phyloP scores from a whole-genome alignment of 768 basidiomycete species.

The Hericium erinaceus region DNA sequence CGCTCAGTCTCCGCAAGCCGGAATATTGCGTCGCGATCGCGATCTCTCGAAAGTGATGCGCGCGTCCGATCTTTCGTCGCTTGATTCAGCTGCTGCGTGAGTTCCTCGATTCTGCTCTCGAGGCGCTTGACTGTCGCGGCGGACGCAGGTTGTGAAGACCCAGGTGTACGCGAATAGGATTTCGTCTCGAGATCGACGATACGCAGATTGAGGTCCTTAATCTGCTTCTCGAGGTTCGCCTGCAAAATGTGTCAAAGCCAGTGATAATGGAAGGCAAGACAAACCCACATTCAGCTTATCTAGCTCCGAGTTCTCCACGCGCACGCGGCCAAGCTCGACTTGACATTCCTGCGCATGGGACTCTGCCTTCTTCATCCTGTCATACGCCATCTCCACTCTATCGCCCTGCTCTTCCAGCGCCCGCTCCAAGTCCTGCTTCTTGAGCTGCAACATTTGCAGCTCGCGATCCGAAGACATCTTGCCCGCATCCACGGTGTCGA shows the following conservation, averaged over 20 bases:
- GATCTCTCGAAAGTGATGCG: constrained; percentile 29
- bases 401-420: constrained; percentile 74
- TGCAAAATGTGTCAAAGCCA: constrained; percentile 21
- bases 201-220: constrained; percentile 76
- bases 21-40: constrained; percentile 40
- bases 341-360: constrained; percentile 66
- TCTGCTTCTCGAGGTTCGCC: constrained; percentile 78
- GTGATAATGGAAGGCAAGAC: neutral
- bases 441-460: constrained; percentile 63
- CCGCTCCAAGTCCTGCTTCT: constrained; percentile 76
- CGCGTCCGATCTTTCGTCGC: constrained; percentile 34
- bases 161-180: constrained; percentile 51
- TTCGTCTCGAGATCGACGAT: constrained; percentile 78
- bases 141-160: constrained; percentile 34
- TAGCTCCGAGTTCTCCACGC: constrained; percentile 75
- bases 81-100: constrained; percentile 49
- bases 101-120: constrained; percentile 67
- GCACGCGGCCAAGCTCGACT: constrained; percentile 61
- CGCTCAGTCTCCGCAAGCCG: constrained; percentile 56
- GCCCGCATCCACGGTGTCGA: constrained; percentile 61
- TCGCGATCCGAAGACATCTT: constrained; percentile 67
- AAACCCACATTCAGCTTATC: constrained; percentile 64
- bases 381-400: constrained; percentile 58
- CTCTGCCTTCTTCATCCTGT: constrained; percentile 79
- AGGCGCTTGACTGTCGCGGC: constrained; percentile 43